Evolutionary conservation across 1,284 basidiomycete species (phyloP), one percentile per base, ranked within the genome.

Genomic region (Leccinum subrobustum): DNA sequence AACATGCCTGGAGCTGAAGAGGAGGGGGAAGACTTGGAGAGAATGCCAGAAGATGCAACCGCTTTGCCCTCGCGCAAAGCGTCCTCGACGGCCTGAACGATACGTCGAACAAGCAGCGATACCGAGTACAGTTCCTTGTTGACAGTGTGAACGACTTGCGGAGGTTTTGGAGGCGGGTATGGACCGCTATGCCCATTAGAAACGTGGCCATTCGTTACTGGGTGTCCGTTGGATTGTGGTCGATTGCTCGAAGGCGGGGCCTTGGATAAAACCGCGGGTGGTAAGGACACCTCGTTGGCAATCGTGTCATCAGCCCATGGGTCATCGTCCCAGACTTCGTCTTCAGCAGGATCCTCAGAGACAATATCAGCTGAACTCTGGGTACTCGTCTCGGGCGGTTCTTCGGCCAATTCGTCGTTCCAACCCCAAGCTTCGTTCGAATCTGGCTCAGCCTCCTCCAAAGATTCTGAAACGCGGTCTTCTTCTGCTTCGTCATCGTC

Each of bases 381-480:
- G 23, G 35, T 48, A 7, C 33, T 52, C 16, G 39, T 33, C n/a
- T n/a, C 47, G 14, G 42, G 44, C 55, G 52, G 54, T 62, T 65
- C 59, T 58, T 70, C 71, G 6, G 70, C 68, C n/a, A 39, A 6
- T 48, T 71, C 72, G 27, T 85, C 83, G 33, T 87, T 82, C 86
- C 83, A 88, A 1, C 86, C 88, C 88, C 89, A 91, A 1, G 85
- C 82, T 66, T 87, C 83, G 20, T 72, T 77, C 12, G 80, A 70
- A 63, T 85, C 70, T 12, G 68, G 67, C 20, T 70, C 71, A 37
- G 68, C 62, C 27, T 67, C 65, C 31, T 63, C 62, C 50, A 52
- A 55, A 9, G 58, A 59, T 23, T 31, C 60, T 20, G 52, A 69
- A 64, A 42, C 63, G 12, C 35, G 50, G 23, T 29, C 14, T 55